phyloP scores from a whole-genome alignment of 2,329 filamentous ascomycete genomes.

The Pseudocercospora crystallina region DNA sequence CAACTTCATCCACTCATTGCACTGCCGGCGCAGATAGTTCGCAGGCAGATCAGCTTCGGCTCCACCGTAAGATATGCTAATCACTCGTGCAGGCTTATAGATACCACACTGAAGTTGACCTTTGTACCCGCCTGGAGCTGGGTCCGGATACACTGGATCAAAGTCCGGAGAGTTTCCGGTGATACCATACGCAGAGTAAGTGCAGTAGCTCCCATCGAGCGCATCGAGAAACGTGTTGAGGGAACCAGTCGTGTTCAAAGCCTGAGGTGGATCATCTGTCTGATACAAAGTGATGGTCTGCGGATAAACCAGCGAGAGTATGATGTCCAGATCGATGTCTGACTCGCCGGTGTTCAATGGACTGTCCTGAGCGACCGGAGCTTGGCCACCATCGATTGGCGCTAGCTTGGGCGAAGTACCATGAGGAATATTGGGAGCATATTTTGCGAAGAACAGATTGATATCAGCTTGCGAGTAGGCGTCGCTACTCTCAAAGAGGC shows the following conservation, averaged over 20 bases:
- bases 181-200: slow-evolving; percentile 45
- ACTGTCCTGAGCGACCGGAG: slow-evolving; percentile 42
- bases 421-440: slow-evolving; percentile 36
- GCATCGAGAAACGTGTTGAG: slow-evolving; percentile 45
- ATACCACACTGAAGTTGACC: slow-evolving; percentile 48
- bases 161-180: slow-evolving; percentile 34
- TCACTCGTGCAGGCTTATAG: slow-evolving; percentile 51
- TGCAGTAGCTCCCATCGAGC: slow-evolving; percentile 47
- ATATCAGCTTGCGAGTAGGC: slow-evolving; percentile 48
- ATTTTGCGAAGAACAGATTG: slow-evolving; percentile 45
- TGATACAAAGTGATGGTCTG: slow-evolving; percentile 52
- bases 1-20: slow-evolving; percentile 59
- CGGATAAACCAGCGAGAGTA: slow-evolving; percentile 48
- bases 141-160: slow-evolving; percentile 46
- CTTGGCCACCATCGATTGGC: slow-evolving; percentile 36
- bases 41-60: slow-evolving; percentile 40
- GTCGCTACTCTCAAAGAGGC: slow-evolving; percentile 47
- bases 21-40: slow-evolving; percentile 54
- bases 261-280: slow-evolving; percentile 36
- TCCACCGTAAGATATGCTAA: slow-evolving; percentile 56
- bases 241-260: slow-evolving; percentile 17
- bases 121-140: slow-evolving; percentile 38
- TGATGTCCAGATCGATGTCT: slow-evolving; percentile 52
- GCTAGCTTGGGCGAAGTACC: slow-evolving; percentile 36
- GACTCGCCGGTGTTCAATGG: slow-evolving; percentile 49